Evolutionary conservation across 495 filamentous ascomycete species (phyloP), one percentile per base, ranked within the genome.

Genomic region (Trichoderma orchidacearum): DNA sequence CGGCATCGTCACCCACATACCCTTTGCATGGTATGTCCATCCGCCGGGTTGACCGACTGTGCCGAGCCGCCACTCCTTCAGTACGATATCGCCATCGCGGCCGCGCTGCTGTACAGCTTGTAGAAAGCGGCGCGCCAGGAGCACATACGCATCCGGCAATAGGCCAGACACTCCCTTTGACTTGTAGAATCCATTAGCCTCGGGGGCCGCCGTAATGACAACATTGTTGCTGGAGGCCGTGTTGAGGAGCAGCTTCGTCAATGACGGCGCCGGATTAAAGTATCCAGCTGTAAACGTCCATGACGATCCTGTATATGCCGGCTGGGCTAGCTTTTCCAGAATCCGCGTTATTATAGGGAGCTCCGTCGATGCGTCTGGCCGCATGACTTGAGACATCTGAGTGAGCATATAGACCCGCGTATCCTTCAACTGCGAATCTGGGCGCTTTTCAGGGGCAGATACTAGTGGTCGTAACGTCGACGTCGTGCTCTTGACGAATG

Each of bases 1-100:
- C 0, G 84, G 83, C 12, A 96, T 69, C 0, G 88, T 89, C 23
- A 96, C 78, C 93, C 93, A 98, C 2, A 98, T 74, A 0, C 93
- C 93, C 70, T 99, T 99, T 51, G 93, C 93, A 64, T 99, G 93
- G 66, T 99, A 99, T 0, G 91, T 95, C 93, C 93, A 99, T 1
- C 88, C 94, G 17, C 75, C 85, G 0, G 83, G 82, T 62, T 89
- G 80, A 27, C 84, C 83, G 25, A 95, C 85, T 0, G 83, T 87
- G 5, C 92, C 93, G 36, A 79, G 80, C 36, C 84, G 78, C 94
- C 94, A 99, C 70, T 99, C 93, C 55, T 85, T 85, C 12, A 99
- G 71, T 27, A 80, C 69, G n/a, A 95, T 85, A 4, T 71, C 71
- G 0, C 64, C 61, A 27, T 79, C 76, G n/a, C 80, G 79, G 3